phyloP scores from a whole-genome alignment of 2,329 filamentous ascomycete species.

The Xenosphaeropsis pyriputrescens region DNA sequence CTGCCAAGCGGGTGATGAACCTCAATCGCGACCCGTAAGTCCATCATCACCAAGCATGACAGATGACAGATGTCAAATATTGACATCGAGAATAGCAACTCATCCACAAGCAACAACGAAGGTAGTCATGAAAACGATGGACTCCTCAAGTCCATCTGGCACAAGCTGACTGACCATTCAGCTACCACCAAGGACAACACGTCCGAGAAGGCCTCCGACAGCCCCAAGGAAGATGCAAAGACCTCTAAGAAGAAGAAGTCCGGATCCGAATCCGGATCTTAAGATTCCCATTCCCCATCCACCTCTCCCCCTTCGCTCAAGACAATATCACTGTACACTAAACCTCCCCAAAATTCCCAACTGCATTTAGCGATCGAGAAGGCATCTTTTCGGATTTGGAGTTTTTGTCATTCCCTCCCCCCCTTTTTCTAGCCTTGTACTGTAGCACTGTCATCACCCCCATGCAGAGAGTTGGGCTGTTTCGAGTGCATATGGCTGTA shows the following conservation, averaged over 20 bases:
- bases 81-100: slow-evolving; percentile 4
- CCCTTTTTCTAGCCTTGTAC: too few species aligned
- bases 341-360: too few species aligned
- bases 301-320: too few species aligned
- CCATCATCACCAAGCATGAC: background rate
- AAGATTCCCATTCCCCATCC: too few species aligned
- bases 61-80: slow-evolving; percentile 7
- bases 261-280: background rate
- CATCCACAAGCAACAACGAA: background rate
- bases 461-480: too few species aligned
- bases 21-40: slow-evolving; percentile 40
- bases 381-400: too few species aligned
- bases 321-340: too few species aligned
- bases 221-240: slow-evolving; percentile 3
- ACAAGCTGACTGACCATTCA: slow-evolving; percentile 67
- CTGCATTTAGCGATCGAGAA: background rate
- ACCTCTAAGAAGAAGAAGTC: slow-evolving; percentile 8
- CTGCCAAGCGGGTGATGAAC: slow-evolving; percentile 86
- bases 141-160: slow-evolving; percentile 88
- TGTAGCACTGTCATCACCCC: too few species aligned
- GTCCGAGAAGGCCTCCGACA: background rate
- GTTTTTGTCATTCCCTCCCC: too few species aligned
- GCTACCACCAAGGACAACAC: slow-evolving; percentile 2
- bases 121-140: slow-evolving; percentile 60
- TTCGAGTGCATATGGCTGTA: too few species aligned